phyloP scores from a whole-genome alignment of 495 filamentous ascomycete species.

The Penicillium pulvis region DNA sequence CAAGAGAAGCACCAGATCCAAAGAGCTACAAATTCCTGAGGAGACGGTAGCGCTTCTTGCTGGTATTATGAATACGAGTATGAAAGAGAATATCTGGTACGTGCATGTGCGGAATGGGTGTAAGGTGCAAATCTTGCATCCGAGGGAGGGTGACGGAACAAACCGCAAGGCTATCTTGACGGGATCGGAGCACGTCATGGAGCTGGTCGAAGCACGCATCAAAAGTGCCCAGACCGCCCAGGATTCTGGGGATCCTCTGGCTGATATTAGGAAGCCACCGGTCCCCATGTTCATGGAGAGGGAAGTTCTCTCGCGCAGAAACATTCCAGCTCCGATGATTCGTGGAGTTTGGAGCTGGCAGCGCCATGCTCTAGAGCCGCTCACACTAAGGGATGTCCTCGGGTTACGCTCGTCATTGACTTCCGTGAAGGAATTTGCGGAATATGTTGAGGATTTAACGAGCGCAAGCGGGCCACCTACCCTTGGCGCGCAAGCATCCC shows the following conservation, averaged over 20 bases:
- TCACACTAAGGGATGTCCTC: slow-evolving; percentile 19
- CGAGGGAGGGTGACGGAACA: slow-evolving; percentile 34
- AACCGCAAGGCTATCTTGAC: slow-evolving; percentile 40
- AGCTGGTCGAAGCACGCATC: slow-evolving; percentile 33
- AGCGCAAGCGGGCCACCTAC: neutral
- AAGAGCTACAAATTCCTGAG: slow-evolving; percentile 40
- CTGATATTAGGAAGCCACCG: slow-evolving; percentile 32
- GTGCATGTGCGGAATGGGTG: slow-evolving; percentile 41
- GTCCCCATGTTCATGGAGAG: slow-evolving; percentile 36
- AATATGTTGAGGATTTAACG: slow-evolving; percentile 40
- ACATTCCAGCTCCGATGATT: slow-evolving; percentile 27
- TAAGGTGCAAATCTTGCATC: slow-evolving; percentile 37
- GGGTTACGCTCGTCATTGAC: slow-evolving; percentile 5
- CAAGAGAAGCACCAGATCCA: slow-evolving; percentile 21
- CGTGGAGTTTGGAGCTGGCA: slow-evolving; percentile 37
- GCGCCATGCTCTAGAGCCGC: neutral
- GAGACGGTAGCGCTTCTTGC: slow-evolving; percentile 41
- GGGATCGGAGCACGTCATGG: slow-evolving; percentile 35
- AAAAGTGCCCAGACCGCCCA: slow-evolving; percentile 27
- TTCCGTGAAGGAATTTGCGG: slow-evolving; percentile 35
- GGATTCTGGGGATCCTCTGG: slow-evolving; percentile 29
- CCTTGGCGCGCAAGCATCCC: neutral
- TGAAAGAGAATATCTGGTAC: slow-evolving; percentile 45
- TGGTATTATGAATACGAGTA: slow-evolving; percentile 28
- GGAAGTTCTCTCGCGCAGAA: slow-evolving; percentile 7